Percentiles rank a stretch among this genome's conserved stretches.
These are phyloP conservation scores for Chlamydomonas sp. DNA, from an alignment of 139 green algal genomes.

Conservation along the genomic window DNA sequence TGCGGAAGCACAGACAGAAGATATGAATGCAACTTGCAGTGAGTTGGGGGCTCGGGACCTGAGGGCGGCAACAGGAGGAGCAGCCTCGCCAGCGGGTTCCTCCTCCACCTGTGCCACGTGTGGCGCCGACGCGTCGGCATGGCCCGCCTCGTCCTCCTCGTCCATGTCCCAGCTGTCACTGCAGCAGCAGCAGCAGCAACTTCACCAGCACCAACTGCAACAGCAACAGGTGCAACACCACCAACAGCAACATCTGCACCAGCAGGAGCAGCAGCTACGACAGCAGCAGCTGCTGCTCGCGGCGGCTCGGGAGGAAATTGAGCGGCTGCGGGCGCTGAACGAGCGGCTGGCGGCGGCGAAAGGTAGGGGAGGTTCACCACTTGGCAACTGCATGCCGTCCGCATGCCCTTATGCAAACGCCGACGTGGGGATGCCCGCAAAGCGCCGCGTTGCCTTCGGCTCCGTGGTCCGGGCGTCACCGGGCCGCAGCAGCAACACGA, in stretches of 20 bases:
- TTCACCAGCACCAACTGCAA: background rate
- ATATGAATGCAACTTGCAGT: background rate
- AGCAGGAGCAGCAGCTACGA: background rate
- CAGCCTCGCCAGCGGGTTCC: background rate
- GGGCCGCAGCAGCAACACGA: too few species aligned
- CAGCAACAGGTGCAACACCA: background rate
- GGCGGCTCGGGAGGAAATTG: conserved; percentile 16
- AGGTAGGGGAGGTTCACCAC: background rate
- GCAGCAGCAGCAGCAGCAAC: too few species aligned
- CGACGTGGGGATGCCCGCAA: too few species aligned
- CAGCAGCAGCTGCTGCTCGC: background rate
- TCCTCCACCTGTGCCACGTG: too few species aligned
- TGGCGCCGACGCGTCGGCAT: too few species aligned
- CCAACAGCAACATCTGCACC: background rate
- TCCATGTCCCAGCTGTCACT: too few species aligned
- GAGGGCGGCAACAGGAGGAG: background rate
- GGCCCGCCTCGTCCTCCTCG: too few species aligned
- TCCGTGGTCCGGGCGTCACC: too few species aligned
- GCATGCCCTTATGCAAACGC: too few species aligned
- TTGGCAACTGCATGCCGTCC: background rate
- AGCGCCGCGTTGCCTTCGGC: too few species aligned
- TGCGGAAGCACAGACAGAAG: background rate
- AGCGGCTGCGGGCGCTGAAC: conserved; percentile 30
- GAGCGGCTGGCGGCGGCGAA: conserved; percentile 16
- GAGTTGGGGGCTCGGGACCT: background rate